Evolutionary conservation across 192 early-diverging fungal genomes (phyloP), one percentile per base, ranked within the genome.

Genomic region (Phlyctochytrium arcticum): DNA sequence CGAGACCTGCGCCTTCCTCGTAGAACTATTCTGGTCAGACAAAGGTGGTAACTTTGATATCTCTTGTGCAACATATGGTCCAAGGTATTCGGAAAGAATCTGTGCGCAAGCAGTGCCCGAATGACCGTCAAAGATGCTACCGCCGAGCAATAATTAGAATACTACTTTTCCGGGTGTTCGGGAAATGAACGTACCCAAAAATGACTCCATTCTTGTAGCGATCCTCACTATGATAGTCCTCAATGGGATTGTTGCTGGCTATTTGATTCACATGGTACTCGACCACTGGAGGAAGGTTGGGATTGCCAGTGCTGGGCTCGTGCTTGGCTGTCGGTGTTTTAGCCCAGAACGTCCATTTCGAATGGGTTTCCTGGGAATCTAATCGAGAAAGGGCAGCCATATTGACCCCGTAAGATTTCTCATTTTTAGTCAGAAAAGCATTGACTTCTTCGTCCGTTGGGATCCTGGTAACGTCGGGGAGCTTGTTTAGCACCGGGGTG

Each of bases 101-200:
- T 54, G 26, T n/a, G 69, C 73, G 51, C 78, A 81, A 48, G 80
- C 73, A 17, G 65, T 59, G 48, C 81, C 81, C 26, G 68, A 68
- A 47, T 83, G 81, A 8, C 81, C 81, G 60, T 83, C 81, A 57
- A 70, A 79, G 29, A 83, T 57, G 6, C 72, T 71, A 44, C 35
- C 33, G 9, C 5, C 10, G 8, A 4, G 35, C 1, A 24, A 2
- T 27, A 51, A 27, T 17, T 27, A 33, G 26, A 26, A 15, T 12
- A 10, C 10, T 15, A 10, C 12, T 21, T 12, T 15, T 26, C 15
- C 49, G 49, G 17, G 10, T 21, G n/a, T 1, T 17, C 49, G 35
- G 6, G 36, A 23, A 24, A 44, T 23, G 57, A 36, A 24, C 33
- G 3, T 49, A 69, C 63, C 73, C 74, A 21, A 81, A 47, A 17